Evolutionary conservation across 129 eudicot genomes (phyloP).

Genomic region (Artemisia tridentata): DNA sequence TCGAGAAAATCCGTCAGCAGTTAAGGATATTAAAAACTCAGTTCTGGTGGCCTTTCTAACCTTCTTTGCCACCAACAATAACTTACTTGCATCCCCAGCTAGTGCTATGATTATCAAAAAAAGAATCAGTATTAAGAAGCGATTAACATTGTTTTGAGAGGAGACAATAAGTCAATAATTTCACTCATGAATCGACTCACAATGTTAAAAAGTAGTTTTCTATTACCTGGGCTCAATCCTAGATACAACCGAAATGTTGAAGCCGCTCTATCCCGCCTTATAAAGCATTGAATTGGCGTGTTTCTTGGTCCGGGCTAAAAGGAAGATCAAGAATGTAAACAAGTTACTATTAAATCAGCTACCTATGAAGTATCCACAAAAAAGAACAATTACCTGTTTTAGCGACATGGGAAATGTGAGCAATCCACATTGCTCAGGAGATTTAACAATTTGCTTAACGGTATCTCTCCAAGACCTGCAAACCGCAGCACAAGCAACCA

Average conservation of each 20-base stretch:
- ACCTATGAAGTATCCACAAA: background rate
- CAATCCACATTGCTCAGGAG: conserved; percentile 79
- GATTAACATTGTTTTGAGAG: background rate
- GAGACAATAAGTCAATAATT: conserved; percentile 4
- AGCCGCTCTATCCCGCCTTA: conserved; percentile 55
- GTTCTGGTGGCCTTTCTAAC: conserved; percentile 51
- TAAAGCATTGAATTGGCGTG: conserved; percentile 67
- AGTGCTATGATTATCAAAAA: conserved; percentile 37
- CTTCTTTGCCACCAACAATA: conserved; percentile 50
- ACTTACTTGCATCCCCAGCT: conserved; percentile 43
- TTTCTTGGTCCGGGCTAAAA: conserved; percentile 70
- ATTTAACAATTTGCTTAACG: conserved; percentile 49
- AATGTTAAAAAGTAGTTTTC: background rate
- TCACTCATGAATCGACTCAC: background rate
- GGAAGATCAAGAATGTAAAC: background rate
- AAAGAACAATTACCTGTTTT: conserved; percentile 49
- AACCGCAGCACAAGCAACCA: conserved; percentile 64
- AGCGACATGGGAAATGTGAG: conserved; percentile 68
- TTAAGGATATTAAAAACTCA: conserved; percentile 47
- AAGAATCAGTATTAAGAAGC: background rate
- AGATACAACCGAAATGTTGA: conserved; percentile 53
- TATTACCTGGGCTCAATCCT: conserved; percentile 61
- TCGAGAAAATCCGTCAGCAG: conserved; percentile 42
- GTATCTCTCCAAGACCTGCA: conserved; percentile 62
- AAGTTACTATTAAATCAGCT: background rate